These are phyloP conservation scores for Nigrograna mackinnonii DNA, from an alignment of 2,329 filamentous ascomycete genomes.

Conservation along the genomic window DNA sequence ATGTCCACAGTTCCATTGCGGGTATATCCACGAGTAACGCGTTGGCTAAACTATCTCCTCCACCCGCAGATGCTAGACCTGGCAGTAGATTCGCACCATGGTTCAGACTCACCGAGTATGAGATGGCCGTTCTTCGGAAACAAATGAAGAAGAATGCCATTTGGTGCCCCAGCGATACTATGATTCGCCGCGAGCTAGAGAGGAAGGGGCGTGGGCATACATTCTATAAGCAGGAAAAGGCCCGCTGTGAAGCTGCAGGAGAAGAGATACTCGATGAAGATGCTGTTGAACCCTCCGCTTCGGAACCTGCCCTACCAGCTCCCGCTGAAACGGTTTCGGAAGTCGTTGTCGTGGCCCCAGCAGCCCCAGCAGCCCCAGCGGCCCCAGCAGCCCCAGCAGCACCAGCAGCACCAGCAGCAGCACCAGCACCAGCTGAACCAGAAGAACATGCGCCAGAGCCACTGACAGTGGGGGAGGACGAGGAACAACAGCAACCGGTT, in stretches of 20 bases:
- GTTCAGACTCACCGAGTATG: conserved; percentile 68
- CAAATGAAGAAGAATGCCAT: conserved; percentile 91
- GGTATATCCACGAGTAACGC: conserved; percentile 66
- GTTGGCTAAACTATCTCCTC: conserved; percentile 60
- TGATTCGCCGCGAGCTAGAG: conserved; percentile 80
- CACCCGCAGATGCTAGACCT: conserved; percentile 61
- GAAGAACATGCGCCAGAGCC: not conserved
- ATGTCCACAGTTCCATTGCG: conserved; percentile 57
- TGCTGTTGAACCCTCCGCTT: conserved; percentile 31
- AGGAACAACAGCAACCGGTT: not conserved
- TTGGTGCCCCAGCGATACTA: conserved; percentile 82
- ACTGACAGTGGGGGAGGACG: not conserved
- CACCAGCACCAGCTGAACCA: not conserved
- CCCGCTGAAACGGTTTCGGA: not conserved
- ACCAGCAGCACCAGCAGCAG: not conserved
- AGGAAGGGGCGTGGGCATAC: conserved; percentile 62
- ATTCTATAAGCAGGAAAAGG: conserved; percentile 60
- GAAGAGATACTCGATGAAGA: conserved; percentile 65
- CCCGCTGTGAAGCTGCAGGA: conserved; percentile 62
- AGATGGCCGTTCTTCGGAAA: conserved; percentile 74
- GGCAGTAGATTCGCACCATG: conserved; percentile 66
- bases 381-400: not conserved
- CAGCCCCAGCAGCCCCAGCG: not conserved
- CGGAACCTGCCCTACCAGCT: conserved; percentile 1
- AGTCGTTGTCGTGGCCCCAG: not conserved